Evolutionary conservation across 768 basidiomycete genomes (phyloP), one percentile per base, ranked within the genome.

Genomic region (Hortiboletus flavorubellus): DNA sequence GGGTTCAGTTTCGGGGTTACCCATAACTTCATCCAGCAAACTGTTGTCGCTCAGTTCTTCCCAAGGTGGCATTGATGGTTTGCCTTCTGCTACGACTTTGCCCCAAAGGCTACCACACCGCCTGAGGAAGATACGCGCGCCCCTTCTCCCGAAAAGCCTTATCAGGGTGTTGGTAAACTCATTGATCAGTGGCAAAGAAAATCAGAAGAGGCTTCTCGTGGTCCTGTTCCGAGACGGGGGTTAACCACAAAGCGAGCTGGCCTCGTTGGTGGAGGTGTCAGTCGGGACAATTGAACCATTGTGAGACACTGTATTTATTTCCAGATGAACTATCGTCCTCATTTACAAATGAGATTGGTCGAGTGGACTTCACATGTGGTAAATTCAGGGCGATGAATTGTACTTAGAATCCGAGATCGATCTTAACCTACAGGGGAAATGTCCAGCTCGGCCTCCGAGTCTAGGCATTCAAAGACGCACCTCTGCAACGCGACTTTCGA

Each of bases 171-270:
- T 42, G 86, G 89, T 30, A 89, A 80, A 72, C 76, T 93, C 35
- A 93, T 93, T 59, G 89, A 91, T 66, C 83, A 92, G 66, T 93
- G 91, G 91, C 89, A 93, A 69, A 83, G 82, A 54, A 92, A 87
- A 72, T 83, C 86, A 16, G 87, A 86, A 59, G 83, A 82, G 37
- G 64, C 71, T 46, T 56, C 74, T 26, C 75, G 68, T 26, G 65
- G 67, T 26, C 68, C 68, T 21, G 59, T 58, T 30, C 65, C 65
- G 37, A 76, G 73, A 66, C 75, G 78, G 75, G 73, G 71, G 33
- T 58, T 72, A 48, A 64, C 67, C 30, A 55, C 69, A 3, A 83
- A 78, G 68, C 75, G 78, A 64, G 70, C 74, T 59, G 65, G 72
- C 58, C 68, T 68, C 59, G 61, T 63, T 46, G 52, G 58, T 38